phyloP scores from a whole-genome alignment of 192 early-diverging fungal genomes.

The Mortierella claussenii region DNA sequence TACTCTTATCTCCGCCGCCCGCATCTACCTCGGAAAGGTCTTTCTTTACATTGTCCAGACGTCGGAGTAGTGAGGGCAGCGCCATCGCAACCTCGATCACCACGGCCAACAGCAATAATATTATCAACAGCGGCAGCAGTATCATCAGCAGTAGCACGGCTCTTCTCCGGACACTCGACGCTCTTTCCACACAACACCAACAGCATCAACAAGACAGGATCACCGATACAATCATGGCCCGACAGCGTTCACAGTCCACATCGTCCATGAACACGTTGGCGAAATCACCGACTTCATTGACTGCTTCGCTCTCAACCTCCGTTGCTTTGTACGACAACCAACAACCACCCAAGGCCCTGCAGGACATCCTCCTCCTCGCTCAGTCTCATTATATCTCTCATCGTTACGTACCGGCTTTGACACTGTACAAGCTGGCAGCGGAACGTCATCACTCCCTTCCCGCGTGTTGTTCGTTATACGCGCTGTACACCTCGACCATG shows the following conservation, averaged over 20 bases:
- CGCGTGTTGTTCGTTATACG: slow-evolving; percentile 41
- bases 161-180: slow-evolving; percentile 22
- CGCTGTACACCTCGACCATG: slow-evolving; percentile 40
- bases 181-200: slow-evolving; percentile 3
- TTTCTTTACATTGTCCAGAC: too few relatives aligned
- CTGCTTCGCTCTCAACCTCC: slow-evolving; percentile 23
- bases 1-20: neutral
- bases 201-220: neutral
- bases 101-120: too few relatives aligned
- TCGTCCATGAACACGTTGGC: slow-evolving; percentile 24
- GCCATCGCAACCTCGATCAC: too few relatives aligned
- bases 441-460: slow-evolving; percentile 41
- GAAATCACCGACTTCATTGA: slow-evolving; percentile 16
- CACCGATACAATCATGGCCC: slow-evolving; percentile 7
- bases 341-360: slow-evolving; percentile 31
- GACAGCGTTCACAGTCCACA: slow-evolving; percentile 37
- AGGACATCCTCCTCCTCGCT: slow-evolving; percentile 47
- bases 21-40: too few relatives aligned
- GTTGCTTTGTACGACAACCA: slow-evolving; percentile 22
- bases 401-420: slow-evolving; percentile 37
- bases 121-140: too few relatives aligned
- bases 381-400: slow-evolving; percentile 52
- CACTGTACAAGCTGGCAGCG: slow-evolving; percentile 34
- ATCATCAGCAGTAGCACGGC: slow-evolving; percentile 5
- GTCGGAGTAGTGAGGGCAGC: too few relatives aligned